phyloP scores from a whole-genome alignment of 2,329 filamentous ascomycete species.

The Neopestalotiopsis clavispora region DNA sequence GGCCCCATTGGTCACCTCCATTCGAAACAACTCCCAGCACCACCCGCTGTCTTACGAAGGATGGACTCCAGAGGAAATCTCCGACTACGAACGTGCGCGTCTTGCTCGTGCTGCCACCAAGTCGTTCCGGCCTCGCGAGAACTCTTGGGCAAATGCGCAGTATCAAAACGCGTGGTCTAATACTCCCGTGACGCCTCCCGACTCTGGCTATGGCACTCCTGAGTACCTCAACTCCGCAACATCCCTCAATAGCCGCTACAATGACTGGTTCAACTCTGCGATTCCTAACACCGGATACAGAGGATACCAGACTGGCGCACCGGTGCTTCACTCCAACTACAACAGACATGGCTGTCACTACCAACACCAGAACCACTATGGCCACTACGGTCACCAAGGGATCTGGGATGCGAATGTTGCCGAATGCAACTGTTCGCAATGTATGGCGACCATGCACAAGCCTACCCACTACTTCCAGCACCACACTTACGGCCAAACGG shows the following conservation, averaged over 20 bases:
- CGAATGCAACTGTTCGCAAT: conserved; percentile 56
- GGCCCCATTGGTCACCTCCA: conserved; percentile 49
- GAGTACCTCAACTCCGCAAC: conserved; percentile 62
- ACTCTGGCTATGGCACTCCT: conserved; percentile 66
- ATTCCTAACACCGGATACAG: conserved; percentile 36
- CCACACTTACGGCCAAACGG: conserved; percentile 57
- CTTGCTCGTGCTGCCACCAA: conserved; percentile 29
- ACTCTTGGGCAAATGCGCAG: conserved; percentile 43
- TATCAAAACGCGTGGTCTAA: conserved; percentile 45
- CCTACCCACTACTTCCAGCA: conserved; percentile 52
- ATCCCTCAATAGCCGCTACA: conserved; percentile 59
- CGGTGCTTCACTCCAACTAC: conserved; percentile 35
- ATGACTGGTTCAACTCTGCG: conserved; percentile 59
- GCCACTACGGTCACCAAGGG: conserved; percentile 46
- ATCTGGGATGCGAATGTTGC: conserved; percentile 57
- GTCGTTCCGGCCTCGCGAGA: conserved; percentile 51
- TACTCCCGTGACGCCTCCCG: conserved; percentile 61
- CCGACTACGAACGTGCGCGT: conserved; percentile 56
- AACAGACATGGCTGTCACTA: conserved; percentile 46
- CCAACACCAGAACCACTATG: conserved; percentile 46
- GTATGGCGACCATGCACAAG: conserved; percentile 49
- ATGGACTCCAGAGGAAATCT: conserved; percentile 60
- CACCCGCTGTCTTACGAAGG: conserved; percentile 42
- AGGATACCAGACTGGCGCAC: conserved; percentile 48
- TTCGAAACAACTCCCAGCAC: conserved; percentile 34